A percentile compares a stretch with the other conserved stretches of the same genome.
These are phyloP conservation scores for Silene coronaria DNA, from an alignment of 179 eudicot genomes.

Conservation along the genomic window DNA sequence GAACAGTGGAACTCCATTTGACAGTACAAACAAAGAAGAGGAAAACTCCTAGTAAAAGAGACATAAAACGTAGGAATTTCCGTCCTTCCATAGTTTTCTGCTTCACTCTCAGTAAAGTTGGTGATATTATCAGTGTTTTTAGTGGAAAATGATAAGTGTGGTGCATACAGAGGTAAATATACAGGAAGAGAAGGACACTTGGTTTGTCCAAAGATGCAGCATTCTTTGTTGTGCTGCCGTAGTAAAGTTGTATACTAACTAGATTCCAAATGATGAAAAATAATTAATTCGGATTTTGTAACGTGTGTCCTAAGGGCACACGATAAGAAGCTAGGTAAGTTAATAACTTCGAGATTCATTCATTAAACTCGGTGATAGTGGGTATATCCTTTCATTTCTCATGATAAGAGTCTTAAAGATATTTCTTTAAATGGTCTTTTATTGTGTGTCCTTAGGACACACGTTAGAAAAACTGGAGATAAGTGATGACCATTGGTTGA, in stretches of 20 bases:
- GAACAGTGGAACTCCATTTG: conserved; percentile 28
- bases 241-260: conserved; percentile 3
- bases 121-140: background rate
- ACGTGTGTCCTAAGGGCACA: too few species aligned
- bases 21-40: conserved; percentile 38
- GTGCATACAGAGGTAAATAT: background rate
- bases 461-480: background rate
- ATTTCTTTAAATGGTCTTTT: too few species aligned
- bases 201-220: background rate
- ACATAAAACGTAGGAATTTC: conserved; percentile 33
- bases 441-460: too few species aligned
- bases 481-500: background rate
- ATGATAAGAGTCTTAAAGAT: too few species aligned
- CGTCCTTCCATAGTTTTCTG: conserved; percentile 40
- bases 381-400: too few species aligned
- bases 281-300: too few species aligned
- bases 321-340: too few species aligned
- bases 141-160: background rate
- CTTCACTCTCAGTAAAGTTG: background rate
- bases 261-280: background rate
- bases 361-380: too few species aligned
- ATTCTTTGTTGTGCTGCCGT: conserved; percentile 13
- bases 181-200: conserved; percentile 17
- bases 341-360: too few species aligned
- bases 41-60: conserved; percentile 32